Evolutionary conservation across 2,329 filamentous ascomycete species (phyloP).

Genomic region (Cladosporium cucumerinum): DNA sequence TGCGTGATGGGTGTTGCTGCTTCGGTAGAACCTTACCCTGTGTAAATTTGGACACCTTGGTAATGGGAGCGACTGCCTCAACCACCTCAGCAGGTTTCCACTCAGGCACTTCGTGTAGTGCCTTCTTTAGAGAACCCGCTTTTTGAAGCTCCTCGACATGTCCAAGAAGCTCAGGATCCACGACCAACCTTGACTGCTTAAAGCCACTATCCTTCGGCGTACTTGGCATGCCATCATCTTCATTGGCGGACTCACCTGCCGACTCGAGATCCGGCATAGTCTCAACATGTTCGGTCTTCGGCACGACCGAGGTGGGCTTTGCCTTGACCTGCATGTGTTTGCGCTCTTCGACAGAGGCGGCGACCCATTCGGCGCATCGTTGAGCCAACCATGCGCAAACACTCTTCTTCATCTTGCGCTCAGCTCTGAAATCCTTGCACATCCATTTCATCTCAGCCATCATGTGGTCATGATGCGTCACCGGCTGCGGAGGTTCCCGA

Average conservation of each 20-base stretch:
- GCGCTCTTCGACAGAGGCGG: constrained; percentile 60
- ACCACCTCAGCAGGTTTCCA: not conserved
- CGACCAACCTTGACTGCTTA: constrained; percentile 24
- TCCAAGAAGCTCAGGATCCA: constrained; percentile 28
- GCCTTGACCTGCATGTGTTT: constrained; percentile 66
- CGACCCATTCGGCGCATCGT: constrained; percentile 80
- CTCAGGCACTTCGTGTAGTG: constrained; percentile 28
- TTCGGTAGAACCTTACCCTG: constrained; percentile 73
- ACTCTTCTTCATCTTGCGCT: constrained; percentile 87
- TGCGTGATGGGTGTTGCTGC: constrained; percentile 63
- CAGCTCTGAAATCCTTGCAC: constrained; percentile 91
- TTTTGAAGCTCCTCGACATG: constrained; percentile 27
- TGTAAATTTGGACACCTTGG: constrained; percentile 73
- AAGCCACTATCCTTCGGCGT: constrained; percentile 24
- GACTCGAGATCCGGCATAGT: constrained; percentile 31
- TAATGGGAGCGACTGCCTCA: constrained; percentile 1
- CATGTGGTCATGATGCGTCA: constrained; percentile 80
- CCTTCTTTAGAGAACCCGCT: constrained; percentile 27
- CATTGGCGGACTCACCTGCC: constrained; percentile 30
- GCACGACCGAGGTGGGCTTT: constrained; percentile 35
- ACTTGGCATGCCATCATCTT: constrained; percentile 30
- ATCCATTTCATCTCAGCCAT: constrained; percentile 96
- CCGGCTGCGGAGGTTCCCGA: constrained; percentile 71
- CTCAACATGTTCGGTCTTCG: constrained; percentile 24
- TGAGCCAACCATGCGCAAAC: constrained; percentile 75